phyloP scores from a whole-genome alignment of 2,329 filamentous ascomycete species.

The Colletotrichum karsti region DNA sequence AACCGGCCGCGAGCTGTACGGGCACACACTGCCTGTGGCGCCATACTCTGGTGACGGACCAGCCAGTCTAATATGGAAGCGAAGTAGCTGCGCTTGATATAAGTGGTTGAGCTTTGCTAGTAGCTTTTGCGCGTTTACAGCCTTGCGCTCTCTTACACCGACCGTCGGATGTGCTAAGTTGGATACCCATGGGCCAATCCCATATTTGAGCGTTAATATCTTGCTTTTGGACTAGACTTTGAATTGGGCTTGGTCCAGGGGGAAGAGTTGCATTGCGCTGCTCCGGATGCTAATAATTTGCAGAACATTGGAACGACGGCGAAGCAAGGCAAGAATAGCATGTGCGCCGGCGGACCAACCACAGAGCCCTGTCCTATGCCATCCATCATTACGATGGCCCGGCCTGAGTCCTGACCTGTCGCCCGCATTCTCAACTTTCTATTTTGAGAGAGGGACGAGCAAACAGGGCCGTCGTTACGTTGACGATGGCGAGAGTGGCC shows the following conservation, averaged over 20 bases:
- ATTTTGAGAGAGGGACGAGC: background rate
- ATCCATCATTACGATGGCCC: background rate
- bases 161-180: background rate
- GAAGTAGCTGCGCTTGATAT: too few species aligned
- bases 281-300: constrained; percentile 10
- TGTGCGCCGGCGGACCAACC: background rate
- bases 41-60: background rate
- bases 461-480: background rate
- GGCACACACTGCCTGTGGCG: background rate
- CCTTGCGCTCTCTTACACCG: background rate
- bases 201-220: background rate
- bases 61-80: background rate
- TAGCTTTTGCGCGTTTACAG: background rate
- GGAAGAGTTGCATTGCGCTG: background rate
- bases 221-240: background rate
- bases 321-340: constrained; percentile 18
- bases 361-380: background rate
- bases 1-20: constrained; percentile 2
- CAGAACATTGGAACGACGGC: background rate
- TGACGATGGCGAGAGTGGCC: background rate
- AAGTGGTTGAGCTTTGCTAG: too few species aligned
- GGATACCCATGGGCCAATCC: background rate
- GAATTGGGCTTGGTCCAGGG: background rate
- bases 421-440: constrained; percentile 6
- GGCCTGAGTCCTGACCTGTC: background rate